A percentile compares a stretch with the other conserved stretches of the same genome.
These are phyloP conservation scores for Rhytidhysteron rufulum DNA, from an alignment of 2,329 filamentous ascomycete species.

Conservation along the genomic window DNA sequence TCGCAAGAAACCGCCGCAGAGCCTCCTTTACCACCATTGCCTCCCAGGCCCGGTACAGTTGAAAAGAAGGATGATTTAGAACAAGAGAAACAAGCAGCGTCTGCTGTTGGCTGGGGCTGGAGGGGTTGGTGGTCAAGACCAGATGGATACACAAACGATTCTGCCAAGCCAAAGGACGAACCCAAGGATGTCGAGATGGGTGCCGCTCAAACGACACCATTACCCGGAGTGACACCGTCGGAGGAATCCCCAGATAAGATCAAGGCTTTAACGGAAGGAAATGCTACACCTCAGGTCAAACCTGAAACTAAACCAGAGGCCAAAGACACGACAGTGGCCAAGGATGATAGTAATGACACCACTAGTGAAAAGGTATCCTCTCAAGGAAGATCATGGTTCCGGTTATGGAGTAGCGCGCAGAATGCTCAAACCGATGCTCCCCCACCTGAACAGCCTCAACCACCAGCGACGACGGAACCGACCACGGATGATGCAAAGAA, in stretches of 20 bases:
- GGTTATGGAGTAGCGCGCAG: slow-evolving; percentile 46
- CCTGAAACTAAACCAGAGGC: too few relatives aligned
- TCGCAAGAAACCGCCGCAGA: slow-evolving; percentile 24
- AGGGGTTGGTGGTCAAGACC: slow-evolving; percentile 50
- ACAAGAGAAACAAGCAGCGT: slow-evolving; percentile 10
- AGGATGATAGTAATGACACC: slow-evolving; percentile 10
- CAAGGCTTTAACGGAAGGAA: slow-evolving; percentile 21
- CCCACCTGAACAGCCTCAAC: slow-evolving; percentile 14
- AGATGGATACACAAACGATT: slow-evolving; percentile 43
- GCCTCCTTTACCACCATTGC: slow-evolving; percentile 44
- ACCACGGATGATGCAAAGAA: slow-evolving; percentile 6
- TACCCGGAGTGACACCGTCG: slow-evolving; percentile 36
- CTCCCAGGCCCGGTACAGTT: slow-evolving; percentile 16
- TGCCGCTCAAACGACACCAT: slow-evolving; percentile 38
- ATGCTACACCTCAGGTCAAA: slow-evolving; percentile 1
- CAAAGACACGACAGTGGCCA: slow-evolving; percentile 8
- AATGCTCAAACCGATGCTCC: slow-evolving; percentile 33
- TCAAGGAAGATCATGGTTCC: slow-evolving; percentile 44
- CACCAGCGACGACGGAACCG: slow-evolving; percentile 8
- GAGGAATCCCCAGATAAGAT: slow-evolving; percentile 25
- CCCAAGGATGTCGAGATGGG: slow-evolving; percentile 21
- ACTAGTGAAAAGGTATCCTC: slow-evolving; percentile 12
- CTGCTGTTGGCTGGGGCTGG: slow-evolving; percentile 39
- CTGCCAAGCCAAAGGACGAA: slow-evolving; percentile 25
- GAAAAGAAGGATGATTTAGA: slow-evolving; percentile 16